Evolutionary conservation across 495 filamentous ascomycete species (phyloP).

Genomic region (Aspergillus cavernicola): DNA sequence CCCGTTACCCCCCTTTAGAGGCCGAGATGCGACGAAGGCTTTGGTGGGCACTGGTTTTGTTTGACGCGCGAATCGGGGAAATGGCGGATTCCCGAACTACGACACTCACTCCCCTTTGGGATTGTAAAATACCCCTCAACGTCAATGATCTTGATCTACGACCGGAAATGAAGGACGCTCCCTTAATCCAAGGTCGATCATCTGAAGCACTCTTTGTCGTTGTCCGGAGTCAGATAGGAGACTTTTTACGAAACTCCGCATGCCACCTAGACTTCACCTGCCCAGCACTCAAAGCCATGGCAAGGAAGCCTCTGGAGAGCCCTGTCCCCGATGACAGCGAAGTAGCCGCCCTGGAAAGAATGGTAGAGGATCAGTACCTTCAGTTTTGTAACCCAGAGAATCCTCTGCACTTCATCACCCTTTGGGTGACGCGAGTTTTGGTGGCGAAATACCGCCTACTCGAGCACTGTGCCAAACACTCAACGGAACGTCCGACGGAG

Average conservation of each 20-base stretch:
- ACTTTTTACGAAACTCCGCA: constrained; percentile 42
- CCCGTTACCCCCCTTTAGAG: constrained; percentile 39
- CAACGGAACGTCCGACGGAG: constrained; percentile 21
- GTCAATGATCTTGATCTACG: constrained; percentile 54
- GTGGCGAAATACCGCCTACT: constrained; percentile 46
- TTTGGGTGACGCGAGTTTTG: constrained; percentile 43
- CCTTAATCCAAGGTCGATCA: constrained; percentile 27
- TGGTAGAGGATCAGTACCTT: constrained; percentile 47
- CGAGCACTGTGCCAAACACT: constrained; percentile 39
- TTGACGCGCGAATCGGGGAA: constrained; percentile 51
- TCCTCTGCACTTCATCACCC: constrained; percentile 52
- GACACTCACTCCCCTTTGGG: constrained; percentile 49
- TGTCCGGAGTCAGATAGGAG: constrained; percentile 44
- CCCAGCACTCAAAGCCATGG: constrained; percentile 41
- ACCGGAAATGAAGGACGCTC: constrained; percentile 45
- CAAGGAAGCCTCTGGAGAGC: constrained; percentile 20
- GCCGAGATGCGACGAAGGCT: constrained; percentile 56
- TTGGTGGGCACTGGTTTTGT: constrained; percentile 55
- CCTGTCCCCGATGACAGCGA: constrained; percentile 20
- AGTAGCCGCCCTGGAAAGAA: constrained; percentile 36
- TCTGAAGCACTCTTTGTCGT: constrained; percentile 53
- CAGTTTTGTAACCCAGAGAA: constrained; percentile 43
- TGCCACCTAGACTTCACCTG: constrained; percentile 51
- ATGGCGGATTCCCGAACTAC: constrained; percentile 33
- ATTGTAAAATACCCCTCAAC: constrained; percentile 52